Conservation (phyloP, 176 grass and related monocot species). For the Zoysia pacifica region DNA sequence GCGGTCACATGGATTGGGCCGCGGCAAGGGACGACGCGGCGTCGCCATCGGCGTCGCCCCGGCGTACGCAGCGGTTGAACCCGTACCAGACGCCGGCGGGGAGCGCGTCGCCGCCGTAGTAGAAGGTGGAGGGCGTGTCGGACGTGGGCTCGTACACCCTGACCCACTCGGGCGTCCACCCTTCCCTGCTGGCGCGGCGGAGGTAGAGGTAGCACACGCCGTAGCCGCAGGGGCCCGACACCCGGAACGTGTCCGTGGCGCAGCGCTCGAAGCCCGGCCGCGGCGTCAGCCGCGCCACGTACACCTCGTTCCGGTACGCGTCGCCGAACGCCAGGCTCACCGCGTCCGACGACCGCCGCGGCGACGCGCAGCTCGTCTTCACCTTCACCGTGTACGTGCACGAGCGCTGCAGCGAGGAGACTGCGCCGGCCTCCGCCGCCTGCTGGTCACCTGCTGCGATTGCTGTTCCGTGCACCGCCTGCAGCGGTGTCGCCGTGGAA, state of each 20-base stretch:
- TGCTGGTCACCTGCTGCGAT: not conserved
- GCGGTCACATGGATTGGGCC: not conserved
- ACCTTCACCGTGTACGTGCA: slow-evolving; percentile 80
- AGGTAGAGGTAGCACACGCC: slow-evolving; percentile 91
- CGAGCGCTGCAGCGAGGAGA: not conserved
- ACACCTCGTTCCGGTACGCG: slow-evolving; percentile 76
- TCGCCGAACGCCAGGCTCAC: slow-evolving; percentile 85
- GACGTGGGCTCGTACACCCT: slow-evolving; percentile 62
- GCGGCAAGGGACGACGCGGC: not conserved
- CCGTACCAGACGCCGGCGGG: slow-evolving; percentile 74
- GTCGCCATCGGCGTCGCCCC: not conserved
- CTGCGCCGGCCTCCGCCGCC: not conserved
- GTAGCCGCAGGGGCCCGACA: slow-evolving; percentile 75
- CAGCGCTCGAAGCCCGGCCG: slow-evolving; percentile 61
- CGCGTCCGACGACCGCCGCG: slow-evolving; percentile 41
- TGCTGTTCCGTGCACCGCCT: not conserved
- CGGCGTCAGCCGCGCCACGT: slow-evolving; percentile 55
- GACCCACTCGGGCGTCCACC: slow-evolving; percentile 76
- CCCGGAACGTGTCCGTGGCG: slow-evolving; percentile 74
- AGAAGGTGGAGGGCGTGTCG: slow-evolving; percentile 62
- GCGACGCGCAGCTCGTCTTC: slow-evolving; percentile 84
- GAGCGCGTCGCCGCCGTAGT: slow-evolving; percentile 55
- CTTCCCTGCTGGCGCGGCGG: slow-evolving; percentile 49
- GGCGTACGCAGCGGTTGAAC: slow-evolving; percentile 55
- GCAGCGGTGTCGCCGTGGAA: not conserved